Percentiles rank a stretch among this genome's conserved stretches.
Conservation (phyloP, 306 rosid species). For the Quercus parvula region DNA sequence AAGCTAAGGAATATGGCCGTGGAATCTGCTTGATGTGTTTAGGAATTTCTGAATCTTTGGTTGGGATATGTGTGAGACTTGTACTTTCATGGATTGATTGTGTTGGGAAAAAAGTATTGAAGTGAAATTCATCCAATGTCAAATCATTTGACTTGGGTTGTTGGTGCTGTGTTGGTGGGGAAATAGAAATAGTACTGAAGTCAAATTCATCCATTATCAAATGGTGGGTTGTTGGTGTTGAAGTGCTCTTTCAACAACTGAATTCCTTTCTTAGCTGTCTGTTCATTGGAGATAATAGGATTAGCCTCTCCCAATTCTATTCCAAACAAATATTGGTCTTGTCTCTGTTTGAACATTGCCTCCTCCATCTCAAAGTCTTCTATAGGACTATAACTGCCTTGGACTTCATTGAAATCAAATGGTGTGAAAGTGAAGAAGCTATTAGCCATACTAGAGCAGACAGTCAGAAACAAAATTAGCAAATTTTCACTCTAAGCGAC, state of each 20-base stretch:
- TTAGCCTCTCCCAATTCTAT: constrained; percentile 21
- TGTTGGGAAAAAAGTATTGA: constrained; percentile 21
- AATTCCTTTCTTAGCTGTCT: not conserved
- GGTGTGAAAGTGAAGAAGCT: constrained; percentile 31
- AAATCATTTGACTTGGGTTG: constrained; percentile 22
- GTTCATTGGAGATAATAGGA: constrained; percentile 5
- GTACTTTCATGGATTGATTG: constrained; percentile 9
- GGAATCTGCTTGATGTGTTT: constrained; percentile 15
- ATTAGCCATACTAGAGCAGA: constrained; percentile 26
- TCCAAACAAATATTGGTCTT: constrained; percentile 5
- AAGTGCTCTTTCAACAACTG: constrained; percentile 13
- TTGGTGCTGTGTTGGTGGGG: not conserved
- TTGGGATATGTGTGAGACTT: not conserved
- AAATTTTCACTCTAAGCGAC: not conserved
- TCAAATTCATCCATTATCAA: constrained; percentile 27
- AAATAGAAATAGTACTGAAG: not conserved
- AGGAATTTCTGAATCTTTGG: constrained; percentile 11
- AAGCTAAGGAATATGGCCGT: constrained; percentile 31
- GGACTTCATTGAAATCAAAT: constrained; percentile 35
- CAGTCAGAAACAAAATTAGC: not conserved
- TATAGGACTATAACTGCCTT: constrained; percentile 16
- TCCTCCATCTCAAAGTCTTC: constrained; percentile 21
- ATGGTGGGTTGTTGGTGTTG: constrained; percentile 14
- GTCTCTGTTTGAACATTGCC: constrained; percentile 8
- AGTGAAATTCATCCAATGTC: constrained; percentile 33